phyloP scores from a whole-genome alignment of 2,329 filamentous ascomycete species.

The Monilinia fructigena region DNA sequence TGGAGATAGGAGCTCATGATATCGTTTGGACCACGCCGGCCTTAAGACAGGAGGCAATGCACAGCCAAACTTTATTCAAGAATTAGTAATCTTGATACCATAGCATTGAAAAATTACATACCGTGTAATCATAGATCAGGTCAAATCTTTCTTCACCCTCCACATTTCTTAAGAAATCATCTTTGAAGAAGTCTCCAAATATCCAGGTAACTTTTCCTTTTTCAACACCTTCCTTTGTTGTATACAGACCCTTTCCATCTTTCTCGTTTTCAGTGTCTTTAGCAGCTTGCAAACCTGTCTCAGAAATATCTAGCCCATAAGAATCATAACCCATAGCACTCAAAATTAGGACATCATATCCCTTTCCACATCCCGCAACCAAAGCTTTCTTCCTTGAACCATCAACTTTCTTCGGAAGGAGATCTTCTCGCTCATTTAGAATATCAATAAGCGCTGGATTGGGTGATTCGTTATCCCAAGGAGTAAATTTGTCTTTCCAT shows the following conservation, averaged over 20 bases:
- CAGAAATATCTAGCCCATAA: constrained; percentile 63
- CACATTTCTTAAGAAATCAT: constrained; percentile 52
- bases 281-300: constrained; percentile 27
- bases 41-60: constrained; percentile 56
- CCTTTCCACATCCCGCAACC: constrained; percentile 78
- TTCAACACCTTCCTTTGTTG: constrained; percentile 44
- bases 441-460: constrained; percentile 55
- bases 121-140: constrained; percentile 63
- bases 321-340: constrained; percentile 74
- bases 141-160: constrained; percentile 56
- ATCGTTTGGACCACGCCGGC: constrained; percentile 53
- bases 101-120: constrained; percentile 40
- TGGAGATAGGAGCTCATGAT: constrained; percentile 50
- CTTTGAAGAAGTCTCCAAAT: constrained; percentile 64
- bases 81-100: constrained; percentile 23
- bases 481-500: constrained; percentile 47
- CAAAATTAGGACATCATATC: constrained; percentile 77
- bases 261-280: constrained; percentile 29
- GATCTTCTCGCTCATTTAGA: constrained; percentile 47
- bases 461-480: constrained; percentile 57
- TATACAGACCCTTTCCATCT: constrained; percentile 46
- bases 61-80: constrained; percentile 55
- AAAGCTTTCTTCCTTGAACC: constrained; percentile 55
- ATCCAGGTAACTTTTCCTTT: constrained; percentile 57
- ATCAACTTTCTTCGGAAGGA: constrained; percentile 33